These are phyloP conservation scores for Colletotrichum cereale DNA, from an alignment of 2,329 filamentous ascomycete species.

Conservation along the genomic window DNA sequence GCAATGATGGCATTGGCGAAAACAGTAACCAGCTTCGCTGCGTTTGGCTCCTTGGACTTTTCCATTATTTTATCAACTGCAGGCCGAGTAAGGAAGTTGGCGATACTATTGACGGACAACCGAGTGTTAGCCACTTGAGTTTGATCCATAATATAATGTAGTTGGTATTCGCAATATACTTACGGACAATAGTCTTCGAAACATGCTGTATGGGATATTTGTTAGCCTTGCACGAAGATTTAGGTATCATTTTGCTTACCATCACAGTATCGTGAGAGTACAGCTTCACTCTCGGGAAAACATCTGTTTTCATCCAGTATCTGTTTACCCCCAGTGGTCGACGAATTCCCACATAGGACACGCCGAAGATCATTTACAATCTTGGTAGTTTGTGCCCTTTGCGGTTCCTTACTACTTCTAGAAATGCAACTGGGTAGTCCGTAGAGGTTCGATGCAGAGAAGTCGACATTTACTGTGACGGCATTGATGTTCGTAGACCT, in stretches of 20 bases:
- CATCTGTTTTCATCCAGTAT: not conserved
- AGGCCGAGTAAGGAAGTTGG: constrained; percentile 21
- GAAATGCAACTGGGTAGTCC: constrained; percentile 16
- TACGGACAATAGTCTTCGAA: constrained; percentile 33
- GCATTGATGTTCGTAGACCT: not conserved
- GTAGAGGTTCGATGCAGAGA: constrained; percentile 29
- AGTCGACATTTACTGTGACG: constrained; percentile 1
- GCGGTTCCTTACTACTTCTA: not conserved
- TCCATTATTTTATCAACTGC: constrained; percentile 14
- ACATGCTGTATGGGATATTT: not conserved
- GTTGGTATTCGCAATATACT: not conserved
- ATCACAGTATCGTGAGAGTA: constrained; percentile 23
- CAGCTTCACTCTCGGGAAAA: constrained; percentile 11
- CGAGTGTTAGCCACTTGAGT: not conserved
- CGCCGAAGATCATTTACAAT: constrained; percentile 32
- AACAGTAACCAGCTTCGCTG: not conserved
- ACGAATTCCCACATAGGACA: constrained; percentile 2
- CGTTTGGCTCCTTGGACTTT: constrained; percentile 5
- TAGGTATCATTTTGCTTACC: not conserved
- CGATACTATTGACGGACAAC: not conserved
- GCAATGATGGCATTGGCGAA: constrained; percentile 19
- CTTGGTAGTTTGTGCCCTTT: constrained; percentile 10
- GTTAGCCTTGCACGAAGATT: not conserved
- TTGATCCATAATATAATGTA: accelerated
- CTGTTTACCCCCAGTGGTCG: not conserved